Evolutionary conservation across 2,329 filamentous ascomycete genomes (phyloP).

Genomic region (Leptographium flavum): DNA sequence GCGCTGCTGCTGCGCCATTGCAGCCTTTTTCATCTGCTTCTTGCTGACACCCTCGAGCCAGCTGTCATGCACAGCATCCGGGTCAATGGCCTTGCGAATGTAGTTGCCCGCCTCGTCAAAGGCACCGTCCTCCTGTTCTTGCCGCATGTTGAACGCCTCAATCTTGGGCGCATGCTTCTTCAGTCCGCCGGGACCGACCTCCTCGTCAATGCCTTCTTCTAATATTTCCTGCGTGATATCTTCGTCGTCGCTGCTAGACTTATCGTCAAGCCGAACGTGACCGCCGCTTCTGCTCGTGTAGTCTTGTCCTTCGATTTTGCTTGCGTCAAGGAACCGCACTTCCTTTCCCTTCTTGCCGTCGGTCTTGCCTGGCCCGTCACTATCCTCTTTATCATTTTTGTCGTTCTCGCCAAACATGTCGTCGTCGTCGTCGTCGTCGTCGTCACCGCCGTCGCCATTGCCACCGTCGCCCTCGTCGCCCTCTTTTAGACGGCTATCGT

Average conservation of each 20-base stretch:
- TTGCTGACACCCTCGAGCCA: conserved; percentile 91
- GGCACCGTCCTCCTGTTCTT: conserved; percentile 80
- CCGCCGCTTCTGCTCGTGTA: conserved; percentile 59
- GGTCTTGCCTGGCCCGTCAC: conserved; percentile 12
- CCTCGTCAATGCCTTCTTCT: conserved; percentile 69
- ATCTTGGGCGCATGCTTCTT: conserved; percentile 89
- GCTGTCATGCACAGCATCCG: conserved; percentile 77
- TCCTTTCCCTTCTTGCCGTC: conserved; percentile 43
- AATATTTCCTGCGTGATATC: conserved; percentile 59
- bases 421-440: conserved; percentile 37
- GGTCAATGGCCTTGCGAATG: conserved; percentile 75
- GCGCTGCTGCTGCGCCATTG: conserved; percentile 72
- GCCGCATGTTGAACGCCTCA: conserved; percentile 88
- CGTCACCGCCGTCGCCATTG: conserved; percentile 19
- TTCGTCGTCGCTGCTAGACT: conserved; percentile 43
- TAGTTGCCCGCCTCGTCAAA: conserved; percentile 91
- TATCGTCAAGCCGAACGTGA: conserved; percentile 47
- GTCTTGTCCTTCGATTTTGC: conserved; percentile 68
- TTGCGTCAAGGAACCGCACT: conserved; percentile 44
- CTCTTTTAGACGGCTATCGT: conserved; percentile 28
- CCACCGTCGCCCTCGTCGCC: conserved; percentile 12
- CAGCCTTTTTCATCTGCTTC: conserved; percentile 81
- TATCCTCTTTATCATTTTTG: conserved; percentile 36
- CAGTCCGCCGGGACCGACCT: conserved; percentile 77
- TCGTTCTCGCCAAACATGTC: conserved; percentile 75